Evolutionary conservation across 1,139 yeast genomes (phyloP).

Genomic region (Cylindricascospora bacillispora): DNA sequence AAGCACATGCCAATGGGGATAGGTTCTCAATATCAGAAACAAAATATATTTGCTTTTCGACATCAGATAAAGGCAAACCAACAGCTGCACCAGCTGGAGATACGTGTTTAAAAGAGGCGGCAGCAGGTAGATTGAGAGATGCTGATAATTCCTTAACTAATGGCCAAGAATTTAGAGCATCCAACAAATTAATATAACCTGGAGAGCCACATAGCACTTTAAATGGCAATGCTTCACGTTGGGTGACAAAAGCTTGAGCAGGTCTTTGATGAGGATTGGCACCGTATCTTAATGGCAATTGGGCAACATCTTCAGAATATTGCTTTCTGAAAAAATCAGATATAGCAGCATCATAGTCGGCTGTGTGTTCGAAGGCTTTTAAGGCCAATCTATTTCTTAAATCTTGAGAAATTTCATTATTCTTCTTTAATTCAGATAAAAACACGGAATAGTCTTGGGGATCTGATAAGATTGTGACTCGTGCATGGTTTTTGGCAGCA

Average conservation of each 20-base stretch:
- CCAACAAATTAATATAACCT: slow-evolving; percentile 90
- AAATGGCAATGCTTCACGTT: slow-evolving; percentile 78
- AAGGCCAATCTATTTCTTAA: slow-evolving; percentile 78
- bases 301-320: slow-evolving; percentile 80
- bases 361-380: slow-evolving; percentile 97
- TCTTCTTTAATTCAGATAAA: slow-evolving; percentile 53
- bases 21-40: slow-evolving; percentile 89
- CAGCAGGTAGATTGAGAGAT: slow-evolving; percentile 90
- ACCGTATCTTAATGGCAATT: slow-evolving; percentile 92
- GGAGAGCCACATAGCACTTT: slow-evolving; percentile 91
- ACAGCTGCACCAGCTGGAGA: slow-evolving; percentile 99
- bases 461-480: slow-evolving; percentile 90
- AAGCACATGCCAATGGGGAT: slow-evolving; percentile 94
- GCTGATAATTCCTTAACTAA: slow-evolving; percentile 93
- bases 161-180: slow-evolving; percentile 98
- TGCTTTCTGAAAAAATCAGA: slow-evolving; percentile 96
- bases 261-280: slow-evolving; percentile 99
- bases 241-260: slow-evolving; percentile 85
- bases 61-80: slow-evolving; percentile 79
- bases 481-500: slow-evolving; percentile 94
- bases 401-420: slow-evolving; percentile 59
- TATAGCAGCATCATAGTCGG: slow-evolving; percentile 91
- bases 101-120: slow-evolving; percentile 97
- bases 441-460: slow-evolving; percentile 85
- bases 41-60: slow-evolving; percentile 90